Percentiles rank a stretch among this genome's conserved stretches.
Conservation (phyloP, 2,329 filamentous ascomycete species). For the Exophiala sp. region DNA sequence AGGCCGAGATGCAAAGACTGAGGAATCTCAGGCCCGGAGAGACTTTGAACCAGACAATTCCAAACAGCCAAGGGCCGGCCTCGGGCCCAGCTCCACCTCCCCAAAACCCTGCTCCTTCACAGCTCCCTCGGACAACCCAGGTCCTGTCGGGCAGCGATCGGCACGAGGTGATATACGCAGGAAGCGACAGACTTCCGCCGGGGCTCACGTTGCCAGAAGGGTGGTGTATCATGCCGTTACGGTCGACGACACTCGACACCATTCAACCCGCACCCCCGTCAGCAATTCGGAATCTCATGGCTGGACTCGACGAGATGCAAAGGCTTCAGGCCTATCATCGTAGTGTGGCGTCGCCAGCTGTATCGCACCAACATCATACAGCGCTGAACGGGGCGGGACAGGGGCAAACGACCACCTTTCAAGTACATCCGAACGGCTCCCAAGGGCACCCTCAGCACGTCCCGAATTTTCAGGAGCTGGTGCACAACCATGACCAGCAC, state of each 20-base stretch:
- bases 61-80: not conserved
- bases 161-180: conserved; percentile 35
- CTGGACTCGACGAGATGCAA: not conserved
- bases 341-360: not conserved
- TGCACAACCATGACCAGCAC: not conserved
- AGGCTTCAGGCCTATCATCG: too few relatives aligned
- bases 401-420: not conserved
- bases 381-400: not conserved
- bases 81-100: conserved; percentile 12
- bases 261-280: not conserved
- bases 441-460: not conserved
- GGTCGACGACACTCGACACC: conserved; percentile 8
- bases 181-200: conserved; percentile 45
- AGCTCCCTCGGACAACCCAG: not conserved
- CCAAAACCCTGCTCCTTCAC: conserved; percentile 13
- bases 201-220: conserved; percentile 50
- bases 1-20: conserved; percentile 61
- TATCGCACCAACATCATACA: not conserved
- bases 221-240: conserved; percentile 45
- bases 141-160: conserved; percentile 20
- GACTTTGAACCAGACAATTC: not conserved
- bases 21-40: conserved; percentile 44
- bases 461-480: not conserved
- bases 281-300: not conserved
- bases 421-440: not conserved